A percentile compares a stretch with the other conserved stretches of the same genome.
Evolutionary conservation across 257 asterid species (phyloP).

Genomic region (Scutellaria minor): DNA sequence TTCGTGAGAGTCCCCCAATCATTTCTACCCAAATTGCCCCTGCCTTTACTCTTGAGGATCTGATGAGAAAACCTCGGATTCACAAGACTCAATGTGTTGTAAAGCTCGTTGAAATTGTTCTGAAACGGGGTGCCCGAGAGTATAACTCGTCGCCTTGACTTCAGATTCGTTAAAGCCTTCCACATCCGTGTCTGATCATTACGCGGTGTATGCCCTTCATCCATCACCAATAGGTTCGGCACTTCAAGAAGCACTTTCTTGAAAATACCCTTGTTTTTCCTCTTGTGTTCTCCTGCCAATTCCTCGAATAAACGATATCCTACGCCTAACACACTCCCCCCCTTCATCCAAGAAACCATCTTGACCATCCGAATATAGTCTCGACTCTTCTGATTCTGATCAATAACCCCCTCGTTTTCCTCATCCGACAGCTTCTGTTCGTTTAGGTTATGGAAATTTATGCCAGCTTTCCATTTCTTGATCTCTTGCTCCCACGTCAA

Average conservation of each 20-base stretch:
- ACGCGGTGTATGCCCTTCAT: conserved; percentile 89
- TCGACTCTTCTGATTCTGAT: neutral
- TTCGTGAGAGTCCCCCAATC: conserved; percentile 50
- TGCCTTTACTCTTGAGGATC: conserved; percentile 25
- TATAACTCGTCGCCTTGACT: conserved; percentile 64
- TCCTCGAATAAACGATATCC: conserved; percentile 60
- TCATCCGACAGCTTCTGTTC: conserved; percentile 39
- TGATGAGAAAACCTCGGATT: conserved; percentile 50
- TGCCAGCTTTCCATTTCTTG: conserved; percentile 53
- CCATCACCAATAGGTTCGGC: conserved; percentile 69
- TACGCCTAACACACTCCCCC: conserved; percentile 57
- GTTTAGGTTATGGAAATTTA: conserved; percentile 68
- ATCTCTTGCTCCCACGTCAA: conserved; percentile 74
- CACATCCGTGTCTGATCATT: conserved; percentile 56
- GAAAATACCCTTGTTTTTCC: conserved; percentile 30
- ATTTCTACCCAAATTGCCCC: conserved; percentile 17
- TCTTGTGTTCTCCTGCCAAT: conserved; percentile 45
- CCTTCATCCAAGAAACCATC: conserved; percentile 60
- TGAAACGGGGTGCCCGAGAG: conserved; percentile 90
- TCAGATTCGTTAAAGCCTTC: conserved; percentile 57
- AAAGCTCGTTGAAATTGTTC: conserved; percentile 67
- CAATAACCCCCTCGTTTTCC: conserved; percentile 37
- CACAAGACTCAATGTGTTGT: conserved; percentile 70
- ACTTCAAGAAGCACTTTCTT: conserved; percentile 56
- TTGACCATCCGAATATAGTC: conserved; percentile 45